Base-by-base conservation (phyloP, 768 basidiomycete species). In the Suillus fuscotomentosus region DNA sequence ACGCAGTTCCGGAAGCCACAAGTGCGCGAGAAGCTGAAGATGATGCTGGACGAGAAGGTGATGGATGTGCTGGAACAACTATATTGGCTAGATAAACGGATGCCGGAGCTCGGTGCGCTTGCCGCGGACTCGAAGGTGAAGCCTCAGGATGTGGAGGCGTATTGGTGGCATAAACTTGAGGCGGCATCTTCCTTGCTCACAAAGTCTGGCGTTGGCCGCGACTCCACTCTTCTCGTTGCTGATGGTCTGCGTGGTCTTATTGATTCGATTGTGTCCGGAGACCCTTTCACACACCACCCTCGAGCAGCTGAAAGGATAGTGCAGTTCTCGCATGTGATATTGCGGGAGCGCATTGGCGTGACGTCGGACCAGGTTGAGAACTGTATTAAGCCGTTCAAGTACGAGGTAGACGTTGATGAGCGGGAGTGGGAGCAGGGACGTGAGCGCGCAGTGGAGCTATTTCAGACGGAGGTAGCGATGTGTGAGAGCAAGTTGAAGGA, bases 321-420 rank as follows among this genome's bases (percentile, higher is more conserved):
- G 63, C 85, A 97, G 71, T 97, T 98, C 75, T 93, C 92, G 11
- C 96, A 99, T 77, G 87, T 84, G 76, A 96, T 99, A 72, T 79
- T 99, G 60, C 85, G 97, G 64, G 97, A 99, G 71, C 87, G 97
- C 7, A 91, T 98, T 63, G 92, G 94, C 17, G 79, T 97, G 62
- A 95, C 97, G n/a, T 91, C 94, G 5, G 97, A 99, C 75, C 97
- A 99, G 78, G 97, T 99, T 17, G 97, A 99, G 81, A 99, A 99
- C 76, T 97, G 94, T 77, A 98, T 99, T 83, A 99, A 99, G 78
- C 97, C 97, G 36, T 98, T 88, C 85, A 99, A 99, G 81, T 97
- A 97, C 72, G 97, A 99, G 72, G 89, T 99, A 34, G 97, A 99
- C 73, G 91, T 98, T 15, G 95, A 98, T 67, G 84, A 86, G 15